Evolutionary conservation across 2,329 filamentous ascomycete genomes (phyloP).

Genomic region (Aspergillus sp.): DNA sequence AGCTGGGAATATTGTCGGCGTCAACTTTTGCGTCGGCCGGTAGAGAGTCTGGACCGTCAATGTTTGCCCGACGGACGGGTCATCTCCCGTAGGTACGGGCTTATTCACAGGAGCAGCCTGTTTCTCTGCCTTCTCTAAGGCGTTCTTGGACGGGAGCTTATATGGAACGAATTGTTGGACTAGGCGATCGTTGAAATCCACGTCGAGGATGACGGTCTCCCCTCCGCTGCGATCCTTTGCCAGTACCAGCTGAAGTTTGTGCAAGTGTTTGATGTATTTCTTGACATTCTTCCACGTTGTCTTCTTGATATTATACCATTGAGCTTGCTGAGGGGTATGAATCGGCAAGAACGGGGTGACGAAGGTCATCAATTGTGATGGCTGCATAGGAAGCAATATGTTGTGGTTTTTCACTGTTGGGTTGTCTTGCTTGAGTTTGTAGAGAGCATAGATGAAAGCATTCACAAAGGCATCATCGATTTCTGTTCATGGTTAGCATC

Average conservation of each 20-base stretch:
- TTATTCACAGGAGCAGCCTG: slow-evolving; percentile 20
- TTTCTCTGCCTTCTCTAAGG: slow-evolving; percentile 36
- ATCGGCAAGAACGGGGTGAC: slow-evolving; percentile 61
- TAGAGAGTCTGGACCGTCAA: slow-evolving; percentile 48
- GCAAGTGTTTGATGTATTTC: slow-evolving; percentile 62
- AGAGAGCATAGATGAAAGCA: slow-evolving; percentile 57
- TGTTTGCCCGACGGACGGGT: slow-evolving; percentile 39
- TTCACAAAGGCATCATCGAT: slow-evolving; percentile 60
- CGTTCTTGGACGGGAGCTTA: slow-evolving; percentile 53
- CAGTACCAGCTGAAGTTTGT: slow-evolving; percentile 58
- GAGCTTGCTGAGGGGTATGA: slow-evolving; percentile 48
- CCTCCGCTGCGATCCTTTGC: slow-evolving; percentile 59
- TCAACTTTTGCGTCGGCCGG: slow-evolving; percentile 52
- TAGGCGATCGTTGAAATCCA: slow-evolving; percentile 55
- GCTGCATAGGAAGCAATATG: slow-evolving; percentile 56
- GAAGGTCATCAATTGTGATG: slow-evolving; percentile 58
- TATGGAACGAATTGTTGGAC: slow-evolving; percentile 56
- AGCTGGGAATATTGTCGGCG: slow-evolving; percentile 47
- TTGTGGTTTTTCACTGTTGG: slow-evolving; percentile 47
- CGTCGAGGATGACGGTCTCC: slow-evolving; percentile 57
- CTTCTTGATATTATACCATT: slow-evolving; percentile 61
- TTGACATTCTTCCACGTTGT: slow-evolving; percentile 64
- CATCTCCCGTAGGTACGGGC: slow-evolving; percentile 19
- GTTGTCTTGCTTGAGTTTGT: slow-evolving; percentile 53
- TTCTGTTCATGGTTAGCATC: slow-evolving; percentile 40